Evolutionary conservation across 2,329 filamentous ascomycete species (phyloP).

Genomic region (Paracoccidioides brasiliensis): DNA sequence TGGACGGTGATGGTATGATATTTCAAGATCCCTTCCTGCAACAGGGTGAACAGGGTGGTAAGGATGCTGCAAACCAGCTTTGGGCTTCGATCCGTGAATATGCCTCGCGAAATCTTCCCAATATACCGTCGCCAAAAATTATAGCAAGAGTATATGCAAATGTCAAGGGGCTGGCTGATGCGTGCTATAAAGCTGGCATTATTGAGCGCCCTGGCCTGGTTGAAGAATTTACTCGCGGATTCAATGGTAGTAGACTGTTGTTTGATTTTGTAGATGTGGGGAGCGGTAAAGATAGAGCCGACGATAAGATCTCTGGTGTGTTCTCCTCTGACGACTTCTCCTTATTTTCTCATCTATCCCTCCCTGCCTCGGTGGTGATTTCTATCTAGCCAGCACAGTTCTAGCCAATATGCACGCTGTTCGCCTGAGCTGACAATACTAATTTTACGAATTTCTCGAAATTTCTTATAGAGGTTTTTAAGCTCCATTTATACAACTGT

Average conservation of each 20-base stretch:
- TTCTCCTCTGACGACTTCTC: neutral
- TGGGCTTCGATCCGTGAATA: constrained; percentile 32
- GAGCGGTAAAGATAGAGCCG: constrained; percentile 31
- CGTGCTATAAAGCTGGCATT: constrained; percentile 34
- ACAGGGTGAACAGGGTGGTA: constrained; percentile 40
- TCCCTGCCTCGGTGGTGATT: neutral
- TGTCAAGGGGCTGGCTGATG: constrained; percentile 37
- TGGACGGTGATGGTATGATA: constrained; percentile 45
- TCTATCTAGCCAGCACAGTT: no score
- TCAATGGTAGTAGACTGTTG: constrained; percentile 38
- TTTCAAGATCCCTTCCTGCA: constrained; percentile 40
- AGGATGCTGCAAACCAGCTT: constrained; percentile 39
- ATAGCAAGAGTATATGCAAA: constrained; percentile 43
- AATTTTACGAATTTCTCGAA: constrained; percentile 1
- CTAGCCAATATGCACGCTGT: neutral
- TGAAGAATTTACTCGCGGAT: constrained; percentile 43
- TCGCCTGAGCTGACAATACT: neutral
- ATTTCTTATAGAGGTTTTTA: constrained; percentile 37
- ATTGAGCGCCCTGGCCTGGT: constrained; percentile 30
- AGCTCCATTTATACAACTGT: constrained; percentile 42
- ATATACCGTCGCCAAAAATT: constrained; percentile 35
- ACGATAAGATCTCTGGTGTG: constrained; percentile 37
- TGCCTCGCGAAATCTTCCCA: constrained; percentile 28
- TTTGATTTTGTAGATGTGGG: constrained; percentile 41
- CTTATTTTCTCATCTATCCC: neutral